Conservation (phyloP, 164 flowering plant genomes). For the Magnolia officinalis region DNA sequence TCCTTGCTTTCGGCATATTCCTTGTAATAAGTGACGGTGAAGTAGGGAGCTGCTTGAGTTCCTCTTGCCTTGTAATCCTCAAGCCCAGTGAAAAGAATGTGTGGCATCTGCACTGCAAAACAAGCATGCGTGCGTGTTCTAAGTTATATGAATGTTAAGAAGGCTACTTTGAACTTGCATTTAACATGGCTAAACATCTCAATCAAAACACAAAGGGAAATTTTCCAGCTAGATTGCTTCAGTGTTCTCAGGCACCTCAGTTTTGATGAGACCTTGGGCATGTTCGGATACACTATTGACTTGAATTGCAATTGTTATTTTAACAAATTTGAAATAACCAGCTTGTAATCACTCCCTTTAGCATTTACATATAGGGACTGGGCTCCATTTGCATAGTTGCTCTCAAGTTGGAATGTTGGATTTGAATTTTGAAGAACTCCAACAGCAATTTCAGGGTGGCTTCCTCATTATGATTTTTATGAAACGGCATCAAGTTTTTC, state of each 20-base stretch:
- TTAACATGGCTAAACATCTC: no score
- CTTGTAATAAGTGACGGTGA: conserved; percentile 63
- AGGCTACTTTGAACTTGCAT: no score
- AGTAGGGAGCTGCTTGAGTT: conserved; percentile 90
- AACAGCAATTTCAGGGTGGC: no score
- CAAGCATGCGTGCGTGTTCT: neutral
- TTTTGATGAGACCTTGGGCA: no score
- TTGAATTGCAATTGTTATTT: neutral
- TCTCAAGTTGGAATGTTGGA: no score
- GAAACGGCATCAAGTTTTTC: no score
- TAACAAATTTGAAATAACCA: neutral
- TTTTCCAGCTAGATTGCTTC: neutral
- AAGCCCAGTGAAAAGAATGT: conserved; percentile 89
- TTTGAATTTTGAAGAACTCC: no score
- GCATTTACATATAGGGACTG: neutral
- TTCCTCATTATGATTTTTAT: no score
- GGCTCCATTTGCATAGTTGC: no score
- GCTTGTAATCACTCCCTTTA: neutral
- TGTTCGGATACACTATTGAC: no score
- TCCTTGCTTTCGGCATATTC: conserved; percentile 87
- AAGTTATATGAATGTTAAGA: neutral
- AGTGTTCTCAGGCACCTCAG: neutral
- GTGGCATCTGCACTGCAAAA: conserved; percentile 80
- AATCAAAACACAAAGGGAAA: no score
- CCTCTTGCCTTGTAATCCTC: conserved; percentile 99